phyloP scores from a whole-genome alignment of 1,284 basidiomycete genomes.

The Cystobasidiaceae sp. region DNA sequence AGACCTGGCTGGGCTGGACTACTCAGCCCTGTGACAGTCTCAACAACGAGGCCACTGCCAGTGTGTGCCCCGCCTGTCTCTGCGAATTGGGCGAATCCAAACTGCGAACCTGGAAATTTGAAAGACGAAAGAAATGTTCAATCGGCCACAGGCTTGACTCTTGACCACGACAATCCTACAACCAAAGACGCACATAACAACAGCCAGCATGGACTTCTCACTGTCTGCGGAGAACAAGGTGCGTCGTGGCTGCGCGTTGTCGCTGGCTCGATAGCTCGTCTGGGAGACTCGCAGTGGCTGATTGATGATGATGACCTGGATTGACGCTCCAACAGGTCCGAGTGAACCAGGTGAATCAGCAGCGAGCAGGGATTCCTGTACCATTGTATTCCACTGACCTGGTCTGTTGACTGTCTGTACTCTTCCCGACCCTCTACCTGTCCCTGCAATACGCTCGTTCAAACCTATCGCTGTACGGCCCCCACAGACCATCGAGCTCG shows the following conservation, averaged over 20 bases:
- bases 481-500: constrained; percentile 66
- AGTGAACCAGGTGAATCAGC: constrained; percentile 10
- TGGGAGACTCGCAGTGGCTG: background rate
- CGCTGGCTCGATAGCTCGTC: too few species aligned
- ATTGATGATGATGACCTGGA: background rate
- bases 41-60: too few species aligned
- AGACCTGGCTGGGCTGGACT: background rate
- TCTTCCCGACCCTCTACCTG: background rate
- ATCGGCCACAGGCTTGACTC: background rate
- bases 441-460: too few species aligned
- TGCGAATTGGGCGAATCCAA: too few species aligned
- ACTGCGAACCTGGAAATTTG: too few species aligned
- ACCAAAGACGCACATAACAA: background rate
- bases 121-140: too few species aligned
- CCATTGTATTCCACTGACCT: background rate
- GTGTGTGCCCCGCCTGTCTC: too few species aligned
- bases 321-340: constrained; percentile 1
- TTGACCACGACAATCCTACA: background rate
- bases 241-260: background rate
- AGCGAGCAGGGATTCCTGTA: background rate
- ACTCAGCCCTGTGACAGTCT: background rate
- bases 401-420: too few species aligned
- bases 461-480: too few species aligned
- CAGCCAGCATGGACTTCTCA: constrained; percentile 8
- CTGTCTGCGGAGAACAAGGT: constrained; percentile 41